A percentile compares a stretch with the other conserved stretches of the same genome.
phyloP scores from a whole-genome alignment of 2,329 filamentous ascomycete species.

The Myrmaecium sp. region DNA sequence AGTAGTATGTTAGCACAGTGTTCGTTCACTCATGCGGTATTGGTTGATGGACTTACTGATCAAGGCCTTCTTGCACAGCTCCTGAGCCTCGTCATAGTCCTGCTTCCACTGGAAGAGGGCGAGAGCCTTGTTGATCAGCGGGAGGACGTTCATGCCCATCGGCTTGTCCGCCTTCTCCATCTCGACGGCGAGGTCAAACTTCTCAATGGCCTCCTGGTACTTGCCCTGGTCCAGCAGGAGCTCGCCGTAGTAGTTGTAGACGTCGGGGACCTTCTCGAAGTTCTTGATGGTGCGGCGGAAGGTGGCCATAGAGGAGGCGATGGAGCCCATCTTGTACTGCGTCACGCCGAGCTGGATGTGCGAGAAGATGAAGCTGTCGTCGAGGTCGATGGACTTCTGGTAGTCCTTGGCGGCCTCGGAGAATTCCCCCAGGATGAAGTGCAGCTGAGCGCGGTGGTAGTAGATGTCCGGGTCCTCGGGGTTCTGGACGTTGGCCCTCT shows the following conservation, averaged over 20 bases:
- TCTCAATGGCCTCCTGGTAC: constrained; percentile 86
- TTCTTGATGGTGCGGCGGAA: constrained; percentile 97
- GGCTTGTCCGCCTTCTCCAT: constrained; percentile 94
- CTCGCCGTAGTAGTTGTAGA: constrained; percentile 99
- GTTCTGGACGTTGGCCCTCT: constrained; percentile 69
- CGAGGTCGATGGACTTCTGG: constrained; percentile 96
- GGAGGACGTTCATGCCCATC: constrained; percentile 91
- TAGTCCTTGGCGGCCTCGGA: constrained; percentile 93
- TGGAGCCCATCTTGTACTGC: constrained; percentile 98
- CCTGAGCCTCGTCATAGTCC: constrained; percentile 86
- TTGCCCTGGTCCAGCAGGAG: constrained; percentile 92
- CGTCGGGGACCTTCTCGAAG: constrained; percentile 88
- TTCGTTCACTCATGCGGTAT: constrained; percentile 7
- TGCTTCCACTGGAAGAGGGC: constrained; percentile 98
- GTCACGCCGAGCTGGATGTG: constrained; percentile 98
- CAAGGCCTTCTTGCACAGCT: constrained; percentile 89
- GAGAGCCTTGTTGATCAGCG: constrained; percentile 95
- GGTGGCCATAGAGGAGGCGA: constrained; percentile 95
- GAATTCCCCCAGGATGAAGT: constrained; percentile 94
- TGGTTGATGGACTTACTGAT: constrained; percentile 52
- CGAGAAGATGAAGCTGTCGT: constrained; percentile 94
- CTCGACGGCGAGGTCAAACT: constrained; percentile 96
- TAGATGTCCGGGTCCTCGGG: constrained; percentile 87
- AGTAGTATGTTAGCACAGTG: constrained; percentile 6
- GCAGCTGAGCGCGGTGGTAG: constrained; percentile 95